Evolutionary conservation across 1,284 basidiomycete species (phyloP), one percentile per base, ranked within the genome.

Genomic region (Microstroma glucosiphilum): DNA sequence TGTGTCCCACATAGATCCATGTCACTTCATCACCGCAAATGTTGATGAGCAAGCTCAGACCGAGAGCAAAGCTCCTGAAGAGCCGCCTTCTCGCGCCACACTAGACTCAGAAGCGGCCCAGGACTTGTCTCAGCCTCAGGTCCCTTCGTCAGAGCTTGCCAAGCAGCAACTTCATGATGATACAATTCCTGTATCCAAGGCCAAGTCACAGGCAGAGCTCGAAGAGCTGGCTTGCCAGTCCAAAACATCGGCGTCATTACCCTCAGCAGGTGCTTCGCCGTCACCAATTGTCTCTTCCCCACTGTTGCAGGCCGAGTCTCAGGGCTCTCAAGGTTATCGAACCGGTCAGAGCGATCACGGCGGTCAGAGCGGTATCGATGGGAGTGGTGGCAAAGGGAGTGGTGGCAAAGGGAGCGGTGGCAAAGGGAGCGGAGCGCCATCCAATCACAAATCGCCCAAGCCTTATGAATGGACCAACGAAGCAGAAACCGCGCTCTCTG

Each of bases 401-500:
- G 21, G 11, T 11, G 19, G 49, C 49, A 17, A 17, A 11, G 19
- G 11, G 15, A 11, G 49, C 15, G 49, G 11, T 19, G 19, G 15
- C 8, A 8, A 6, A 17, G 17, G 6, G 15, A 15, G 15, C 21
- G 15, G 8, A 15, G 15, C 2, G 6, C n/a, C 51, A 3, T 54
- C n/a, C 26, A 17, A 6, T 8, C 8, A 3, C 51, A 23, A 4
- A 2, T 17, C n/a, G 6, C 19, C 51, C 3, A 54, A 54, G 51
- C 2, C 40, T 3, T 13, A 17, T 6, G 12, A 17, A 7, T 40
- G 25, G 40, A 17, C n/a, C 55, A 13, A 13, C 25, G 40, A 37
- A 56, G 66, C 69, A 37, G 68, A 67, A 25, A 64, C 67, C 26
- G 70, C 69, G 3, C 60, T 70, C 25, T 60, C 65, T 41, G 65